These are phyloP conservation scores for Aquilaria sinensis DNA, from an alignment of 345 rosid genomes.

Conservation along the genomic window DNA sequence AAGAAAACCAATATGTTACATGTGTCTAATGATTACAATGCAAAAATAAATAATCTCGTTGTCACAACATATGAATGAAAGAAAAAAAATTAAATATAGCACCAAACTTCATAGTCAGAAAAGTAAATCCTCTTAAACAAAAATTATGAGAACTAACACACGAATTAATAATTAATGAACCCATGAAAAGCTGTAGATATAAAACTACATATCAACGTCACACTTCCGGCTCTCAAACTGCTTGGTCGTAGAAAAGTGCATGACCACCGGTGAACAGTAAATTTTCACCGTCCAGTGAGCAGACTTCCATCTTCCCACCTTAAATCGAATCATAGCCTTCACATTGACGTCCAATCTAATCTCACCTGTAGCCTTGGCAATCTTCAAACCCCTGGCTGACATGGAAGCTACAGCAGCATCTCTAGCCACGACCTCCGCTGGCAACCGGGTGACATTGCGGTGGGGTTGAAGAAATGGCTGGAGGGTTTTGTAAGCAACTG, in stretches of 20 bases:
- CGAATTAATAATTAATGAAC: no score
- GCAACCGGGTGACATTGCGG: slow-evolving; percentile 45
- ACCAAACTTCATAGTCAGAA: no score
- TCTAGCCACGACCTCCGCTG: slow-evolving; percentile 39
- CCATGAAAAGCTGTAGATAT: no score
- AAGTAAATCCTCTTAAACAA: no score
- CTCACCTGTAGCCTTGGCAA: slow-evolving; percentile 33
- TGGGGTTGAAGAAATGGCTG: slow-evolving; percentile 61
- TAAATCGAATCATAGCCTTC: slow-evolving; percentile 55
- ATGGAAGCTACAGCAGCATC: slow-evolving; percentile 32
- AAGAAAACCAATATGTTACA: no score
- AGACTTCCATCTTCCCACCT: slow-evolving; percentile 54
- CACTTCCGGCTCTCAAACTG: slow-evolving; percentile 40
- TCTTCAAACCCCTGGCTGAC: slow-evolving; percentile 35
- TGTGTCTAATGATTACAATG: no score
- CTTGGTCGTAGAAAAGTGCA: slow-evolving; percentile 34
- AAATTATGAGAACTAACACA: no score
- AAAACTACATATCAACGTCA: slow-evolving; percentile 34
- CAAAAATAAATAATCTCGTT: no score
- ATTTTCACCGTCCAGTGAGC: slow-evolving; percentile 38
- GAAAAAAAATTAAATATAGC: no score
- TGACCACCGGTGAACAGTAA: slow-evolving; percentile 38
- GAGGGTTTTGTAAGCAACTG: slow-evolving; percentile 40
- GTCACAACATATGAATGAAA: no score
- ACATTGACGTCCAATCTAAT: slow-evolving; percentile 43